These are phyloP conservation scores for carrot (Daucus carota) DNA, from an alignment of 129 eudicot species.

Conservation along the genomic window DH1_v3.0 NC_030387.2:37500001-37500500, in stretches of 20 bases:
- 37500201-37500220: not conserved
- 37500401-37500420: not conserved
- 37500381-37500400: not conserved
- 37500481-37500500: not conserved
- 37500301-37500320: not conserved
- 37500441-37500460: not conserved
- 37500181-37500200: not conserved
- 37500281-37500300: not conserved
- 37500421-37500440: not conserved
- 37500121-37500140: not conserved
- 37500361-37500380: not conserved
- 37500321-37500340: not conserved
- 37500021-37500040: not conserved
- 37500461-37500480: too few relatives aligned
- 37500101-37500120: not conserved
- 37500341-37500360: not conserved
- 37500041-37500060: not conserved
- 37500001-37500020: not conserved
- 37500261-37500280: not conserved
- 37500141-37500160: not conserved
- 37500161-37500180: not conserved
- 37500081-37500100: not conserved
- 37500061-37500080: not conserved
- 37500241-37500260: not conserved
- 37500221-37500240: slow-evolving; percentile 1